Conservation (phyloP, 2,329 filamentous ascomycete genomes). For the Uncinocarpus reesii region DNA sequence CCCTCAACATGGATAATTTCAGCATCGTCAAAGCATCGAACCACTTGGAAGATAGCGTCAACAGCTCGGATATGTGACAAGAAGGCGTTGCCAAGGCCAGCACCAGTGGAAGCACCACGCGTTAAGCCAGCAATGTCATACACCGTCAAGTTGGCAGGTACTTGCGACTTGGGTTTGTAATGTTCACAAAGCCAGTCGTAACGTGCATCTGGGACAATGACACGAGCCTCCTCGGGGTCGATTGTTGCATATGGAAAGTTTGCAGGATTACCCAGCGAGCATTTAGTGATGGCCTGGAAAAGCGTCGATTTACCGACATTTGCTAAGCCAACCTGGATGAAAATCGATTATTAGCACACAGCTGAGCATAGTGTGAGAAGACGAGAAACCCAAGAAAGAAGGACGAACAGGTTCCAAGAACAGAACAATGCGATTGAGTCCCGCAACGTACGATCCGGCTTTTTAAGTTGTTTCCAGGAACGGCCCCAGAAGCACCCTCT, state of each 20-base stretch:
- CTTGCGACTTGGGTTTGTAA: conserved; percentile 93
- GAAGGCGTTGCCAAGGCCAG: conserved; percentile 94
- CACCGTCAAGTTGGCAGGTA: conserved; percentile 95
- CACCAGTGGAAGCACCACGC: conserved; percentile 89
- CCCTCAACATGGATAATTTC: conserved; percentile 99
- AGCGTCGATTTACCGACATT: conserved; percentile 99
- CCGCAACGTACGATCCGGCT: conserved; percentile 92
- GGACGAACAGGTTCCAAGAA: conserved; percentile 18
- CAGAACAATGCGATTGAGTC: conserved; percentile 27
- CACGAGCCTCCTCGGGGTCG: conserved; percentile 93
- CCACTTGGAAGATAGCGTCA: conserved; percentile 95
- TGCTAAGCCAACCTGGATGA: conserved; percentile 76
- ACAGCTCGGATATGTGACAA: conserved; percentile 97
- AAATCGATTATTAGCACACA: background rate
- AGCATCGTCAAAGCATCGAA: conserved; percentile 94
- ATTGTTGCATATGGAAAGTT: conserved; percentile 99
- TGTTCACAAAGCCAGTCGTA: conserved; percentile 94
- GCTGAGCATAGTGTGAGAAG: too few relatives aligned
- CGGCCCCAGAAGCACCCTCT: conserved; percentile 94
- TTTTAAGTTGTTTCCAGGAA: conserved; percentile 95
- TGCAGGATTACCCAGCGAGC: conserved; percentile 90
- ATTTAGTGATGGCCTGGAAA: conserved; percentile 99
- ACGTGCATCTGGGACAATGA: conserved; percentile 90
- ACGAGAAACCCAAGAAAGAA: conserved; percentile 18
- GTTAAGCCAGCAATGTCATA: conserved; percentile 98